phyloP scores from a whole-genome alignment of 179 eudicot species.

The Vitellaria paradoxa region DNA sequence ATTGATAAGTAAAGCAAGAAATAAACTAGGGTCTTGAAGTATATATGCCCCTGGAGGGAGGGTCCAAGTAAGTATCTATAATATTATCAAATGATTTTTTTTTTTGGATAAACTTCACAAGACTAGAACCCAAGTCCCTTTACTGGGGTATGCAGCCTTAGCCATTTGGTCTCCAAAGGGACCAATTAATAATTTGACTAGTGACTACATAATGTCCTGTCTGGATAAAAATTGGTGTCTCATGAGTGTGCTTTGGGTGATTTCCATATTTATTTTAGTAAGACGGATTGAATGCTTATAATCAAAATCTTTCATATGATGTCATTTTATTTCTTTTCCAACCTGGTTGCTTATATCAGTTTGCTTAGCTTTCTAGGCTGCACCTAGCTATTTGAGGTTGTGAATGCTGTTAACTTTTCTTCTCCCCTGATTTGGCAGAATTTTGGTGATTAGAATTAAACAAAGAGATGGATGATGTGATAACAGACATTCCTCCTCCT shows the following conservation, averaged over 20 bases:
- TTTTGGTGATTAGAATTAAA: conserved; percentile 8
- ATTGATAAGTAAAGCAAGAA: too few species aligned
- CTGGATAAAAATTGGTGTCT: neutral
- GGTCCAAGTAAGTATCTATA: neutral
- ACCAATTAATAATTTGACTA: neutral
- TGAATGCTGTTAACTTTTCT: neutral
- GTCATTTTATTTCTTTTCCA: neutral
- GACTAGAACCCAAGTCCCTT: too few species aligned
- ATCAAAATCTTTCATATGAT: conserved; percentile 1
- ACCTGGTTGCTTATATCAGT: neutral
- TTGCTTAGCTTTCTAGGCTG: neutral
- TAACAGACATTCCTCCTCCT: conserved; percentile 90
- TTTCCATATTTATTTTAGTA: neutral
- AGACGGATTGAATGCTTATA: neutral
- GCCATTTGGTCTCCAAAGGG: too few species aligned
- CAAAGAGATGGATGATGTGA: conserved; percentile 74
- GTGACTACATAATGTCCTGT: neutral
- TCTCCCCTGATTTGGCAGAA: conserved; percentile 18
- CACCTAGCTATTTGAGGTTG: conserved; percentile 1
- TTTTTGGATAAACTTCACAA: too few species aligned
- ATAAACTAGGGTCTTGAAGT: neutral
- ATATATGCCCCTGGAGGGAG: neutral
- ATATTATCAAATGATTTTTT: neutral
- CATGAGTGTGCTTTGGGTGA: neutral
- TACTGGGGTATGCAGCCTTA: too few species aligned